Conservation (phyloP, 345 rosid genomes). For the Gossypium bickii region DNA sequence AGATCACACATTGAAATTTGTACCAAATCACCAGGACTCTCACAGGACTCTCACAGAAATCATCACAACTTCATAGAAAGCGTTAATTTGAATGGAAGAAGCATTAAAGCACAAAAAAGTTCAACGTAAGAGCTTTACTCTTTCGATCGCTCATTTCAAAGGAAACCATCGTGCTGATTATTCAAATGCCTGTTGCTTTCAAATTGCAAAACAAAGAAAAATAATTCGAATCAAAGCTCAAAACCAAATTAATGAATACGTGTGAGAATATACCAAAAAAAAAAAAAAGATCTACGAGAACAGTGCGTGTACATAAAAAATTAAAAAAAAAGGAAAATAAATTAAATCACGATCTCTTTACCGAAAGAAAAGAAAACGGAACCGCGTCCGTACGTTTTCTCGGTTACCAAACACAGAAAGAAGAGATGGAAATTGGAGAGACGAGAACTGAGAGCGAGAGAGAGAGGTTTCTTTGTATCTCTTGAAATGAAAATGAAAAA, state of each 20-base stretch:
- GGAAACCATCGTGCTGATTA: conserved; percentile 38
- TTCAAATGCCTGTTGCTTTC: conserved; percentile 8
- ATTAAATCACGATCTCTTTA: background rate
- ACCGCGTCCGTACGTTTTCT: background rate
- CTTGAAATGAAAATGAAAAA: background rate
- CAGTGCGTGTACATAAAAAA: background rate
- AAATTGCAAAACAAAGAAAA: background rate
- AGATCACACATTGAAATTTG: background rate
- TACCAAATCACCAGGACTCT: background rate
- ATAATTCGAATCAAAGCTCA: background rate
- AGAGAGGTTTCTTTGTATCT: background rate
- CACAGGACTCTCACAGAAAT: background rate
- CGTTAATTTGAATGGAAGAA: background rate
- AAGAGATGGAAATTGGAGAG: background rate
- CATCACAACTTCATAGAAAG: background rate
- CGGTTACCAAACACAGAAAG: background rate
- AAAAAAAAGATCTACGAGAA: background rate
- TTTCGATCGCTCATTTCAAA: conserved; percentile 58
- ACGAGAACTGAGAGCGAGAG: background rate
- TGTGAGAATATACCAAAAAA: background rate
- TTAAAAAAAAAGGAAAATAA: background rate
- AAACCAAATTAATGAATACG: background rate
- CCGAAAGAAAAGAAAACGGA: background rate
- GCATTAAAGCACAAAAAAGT: background rate
- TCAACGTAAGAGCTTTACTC: conserved; percentile 27